Evolutionary conservation across 495 filamentous ascomycete genomes (phyloP), one percentile per base, ranked within the genome.

Genomic region (Chaetomium tenue): DNA sequence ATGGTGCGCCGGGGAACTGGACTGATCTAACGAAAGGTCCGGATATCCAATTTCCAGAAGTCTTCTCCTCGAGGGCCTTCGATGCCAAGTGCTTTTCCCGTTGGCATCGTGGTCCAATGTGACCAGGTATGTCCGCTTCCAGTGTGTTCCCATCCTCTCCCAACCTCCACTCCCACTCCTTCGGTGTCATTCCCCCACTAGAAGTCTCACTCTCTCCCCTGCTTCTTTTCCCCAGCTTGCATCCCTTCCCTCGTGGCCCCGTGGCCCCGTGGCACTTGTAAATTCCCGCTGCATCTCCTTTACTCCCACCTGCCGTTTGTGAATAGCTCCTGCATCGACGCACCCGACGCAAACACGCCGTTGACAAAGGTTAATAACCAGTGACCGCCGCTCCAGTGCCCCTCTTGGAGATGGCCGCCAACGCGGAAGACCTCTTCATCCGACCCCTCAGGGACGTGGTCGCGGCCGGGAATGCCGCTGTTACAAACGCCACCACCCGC

Each of bases 391-490:
- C 28, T 40, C 15, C 39, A 2, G 18, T 40, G 3, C 22, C 7
- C n/a, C 30, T 37, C 33, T 39, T 33, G 46, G 33, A 48, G 23
- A 76, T 76, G 75, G 71, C 68, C n/a, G 65, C 72, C 40, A 74
- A 75, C 28, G 69, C 68, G 48, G 74, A 77, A 65, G 71, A 76
- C 28, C 73, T 76, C 23, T 53, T 78, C 42, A 73, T 78, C 61
- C 72, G 70, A 44, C 76, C 76, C 26, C 75, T 78, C 48, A 66
- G 65, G 55, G 76, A 76, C 42, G 75, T 77, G 1, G 70, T 75
- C 5, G 70, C 71, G 18, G 67, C 68, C n/a, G 76, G 69, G 23
- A 72, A 70, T 25, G 66, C 68, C 15, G 76, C 75, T 23, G 44
- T 74, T 39, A 63, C 63, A n/a, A 78, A 75, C 63, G 71, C 72